Base-by-base conservation (phyloP, 352 stramenopile genomes). In the Nothophytophthora sp. region DNA sequence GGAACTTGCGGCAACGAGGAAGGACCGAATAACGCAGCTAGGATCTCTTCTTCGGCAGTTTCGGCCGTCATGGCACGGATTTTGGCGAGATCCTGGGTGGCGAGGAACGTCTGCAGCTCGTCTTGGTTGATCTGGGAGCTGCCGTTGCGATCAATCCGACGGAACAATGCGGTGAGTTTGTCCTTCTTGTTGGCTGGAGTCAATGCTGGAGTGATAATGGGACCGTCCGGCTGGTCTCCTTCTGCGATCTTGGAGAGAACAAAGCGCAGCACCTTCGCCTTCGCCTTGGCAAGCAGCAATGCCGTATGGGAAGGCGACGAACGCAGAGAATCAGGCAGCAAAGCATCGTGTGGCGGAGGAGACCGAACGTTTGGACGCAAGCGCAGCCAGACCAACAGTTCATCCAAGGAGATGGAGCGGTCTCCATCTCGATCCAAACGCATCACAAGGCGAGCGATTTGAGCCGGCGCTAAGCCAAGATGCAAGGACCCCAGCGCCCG, bases 301-400 rank as follows among this genome's bases (percentile, higher is more conserved):
- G 32, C 22, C n/a, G 34, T 8, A 6, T 46, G 41, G 8, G 45
- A 33, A n/a, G 47, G 27, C 9, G 19, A 12, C 15, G 19, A 20
- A 5, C 23, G 41, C 11, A 23, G 35, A 5, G 25, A n/a, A 15
- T 4, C 15, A 15, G 37, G 11, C 6, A 41, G 18, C 9, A 19
- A 20, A 20, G 16, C 12, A 13, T 35, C 32, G 18, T 13, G 24
- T 15, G 40, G 46, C 15, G 48, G 1, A 22, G 36, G 29, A 23
- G 5, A 28, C 10, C 7, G 6, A 15, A 10, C 20, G 25, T 50
- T 54, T 5, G 56, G 30, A 12, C 49, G 56, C 15, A 87, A 55
- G 33, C 77, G 71, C 28, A 92, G 58, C 79, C 79, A 92, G 5
- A 61, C n/a, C 3, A 92, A 44, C 19, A 92, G 46, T 32, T 92